Evolutionary conservation across 2,329 filamentous ascomycete species (phyloP).

Genomic region (Xylaria arbuscula): DNA sequence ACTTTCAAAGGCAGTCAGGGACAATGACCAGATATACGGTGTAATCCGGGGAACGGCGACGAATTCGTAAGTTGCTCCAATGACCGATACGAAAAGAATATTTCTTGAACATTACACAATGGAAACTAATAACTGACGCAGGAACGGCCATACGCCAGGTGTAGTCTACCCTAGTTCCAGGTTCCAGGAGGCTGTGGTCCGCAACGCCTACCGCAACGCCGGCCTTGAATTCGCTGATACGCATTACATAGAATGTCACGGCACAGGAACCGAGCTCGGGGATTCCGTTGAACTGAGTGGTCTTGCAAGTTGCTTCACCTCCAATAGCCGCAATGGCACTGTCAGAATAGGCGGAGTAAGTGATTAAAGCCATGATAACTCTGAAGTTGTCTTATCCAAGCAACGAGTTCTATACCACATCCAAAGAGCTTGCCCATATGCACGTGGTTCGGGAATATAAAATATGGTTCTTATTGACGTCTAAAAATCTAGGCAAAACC

Average conservation of each 20-base stretch:
- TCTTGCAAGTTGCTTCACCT: not conserved
- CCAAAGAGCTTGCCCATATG: too few species aligned
- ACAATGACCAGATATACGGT: not conserved
- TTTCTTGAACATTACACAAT: too few species aligned
- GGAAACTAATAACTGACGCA: not conserved
- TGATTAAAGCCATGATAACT: too few species aligned
- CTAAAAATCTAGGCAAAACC: not conserved
- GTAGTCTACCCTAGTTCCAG: not conserved
- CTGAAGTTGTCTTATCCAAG: too few species aligned
- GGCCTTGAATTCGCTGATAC: not conserved
- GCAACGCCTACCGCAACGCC: too few species aligned
- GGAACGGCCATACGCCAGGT: not conserved
- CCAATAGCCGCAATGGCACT: not conserved
- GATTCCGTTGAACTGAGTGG: slow-evolving; percentile 15
- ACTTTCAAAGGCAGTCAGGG: too few species aligned
- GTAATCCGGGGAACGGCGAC: too few species aligned
- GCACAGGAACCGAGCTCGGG: slow-evolving; percentile 5
- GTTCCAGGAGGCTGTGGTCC: slow-evolving; percentile 45
- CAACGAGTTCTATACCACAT: too few species aligned
- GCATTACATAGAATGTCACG: too few species aligned
- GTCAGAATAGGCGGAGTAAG: not conserved
- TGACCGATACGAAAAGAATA: too few species aligned
- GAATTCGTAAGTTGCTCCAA: not conserved
- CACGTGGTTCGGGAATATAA: too few species aligned
- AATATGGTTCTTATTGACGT: not conserved